Evolutionary conservation across 2,329 filamentous ascomycete genomes (phyloP).

Genomic region (Pseudogymnoascus sp.): DNA sequence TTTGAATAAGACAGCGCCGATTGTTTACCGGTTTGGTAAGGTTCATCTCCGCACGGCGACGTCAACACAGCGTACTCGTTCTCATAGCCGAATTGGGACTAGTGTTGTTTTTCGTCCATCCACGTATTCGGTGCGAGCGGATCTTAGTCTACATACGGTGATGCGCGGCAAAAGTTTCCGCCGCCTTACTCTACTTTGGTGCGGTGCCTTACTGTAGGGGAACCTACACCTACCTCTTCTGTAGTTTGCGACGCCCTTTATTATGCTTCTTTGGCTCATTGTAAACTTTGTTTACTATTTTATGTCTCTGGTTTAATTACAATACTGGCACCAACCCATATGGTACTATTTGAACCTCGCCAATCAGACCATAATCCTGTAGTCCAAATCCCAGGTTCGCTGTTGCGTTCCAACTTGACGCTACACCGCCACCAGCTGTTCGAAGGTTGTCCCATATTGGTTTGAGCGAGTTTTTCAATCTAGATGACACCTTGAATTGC

Average conservation of each 20-base stretch:
- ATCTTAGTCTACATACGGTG: not conserved
- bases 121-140: not conserved
- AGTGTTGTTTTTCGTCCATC: not conserved
- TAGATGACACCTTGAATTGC: not conserved
- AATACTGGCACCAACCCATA: not conserved
- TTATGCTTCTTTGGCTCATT: too few relatives aligned
- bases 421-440: not conserved
- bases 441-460: not conserved
- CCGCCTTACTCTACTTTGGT: not conserved
- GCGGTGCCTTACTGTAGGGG: not conserved
- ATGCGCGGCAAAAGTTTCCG: not conserved
- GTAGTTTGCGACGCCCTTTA: too few relatives aligned
- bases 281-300: not conserved
- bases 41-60: not conserved
- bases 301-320: not conserved
- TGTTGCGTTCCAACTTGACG: not conserved
- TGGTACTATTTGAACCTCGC: not conserved
- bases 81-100: not conserved
- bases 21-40: not conserved
- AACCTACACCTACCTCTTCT: too few relatives aligned
- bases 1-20: not conserved
- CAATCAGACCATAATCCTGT: not conserved
- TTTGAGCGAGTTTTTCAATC: not conserved
- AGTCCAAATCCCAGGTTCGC: not conserved
- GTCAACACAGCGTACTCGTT: constrained; percentile 2